Evolutionary conservation across 2,329 filamentous ascomycete species (phyloP).

Genomic region (Teratosphaeria destructans): DNA sequence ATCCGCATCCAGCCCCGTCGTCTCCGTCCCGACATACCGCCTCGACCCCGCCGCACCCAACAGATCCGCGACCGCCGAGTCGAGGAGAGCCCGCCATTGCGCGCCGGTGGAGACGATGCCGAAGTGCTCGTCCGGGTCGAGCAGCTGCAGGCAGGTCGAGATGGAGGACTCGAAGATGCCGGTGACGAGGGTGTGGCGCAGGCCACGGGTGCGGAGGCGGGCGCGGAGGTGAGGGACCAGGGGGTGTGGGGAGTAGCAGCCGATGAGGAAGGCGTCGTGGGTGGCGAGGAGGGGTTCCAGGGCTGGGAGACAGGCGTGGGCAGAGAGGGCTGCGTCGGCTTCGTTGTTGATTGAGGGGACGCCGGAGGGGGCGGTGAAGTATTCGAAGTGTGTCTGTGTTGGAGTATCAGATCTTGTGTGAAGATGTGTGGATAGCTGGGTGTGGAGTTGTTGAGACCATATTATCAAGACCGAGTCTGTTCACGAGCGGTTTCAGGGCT

Average conservation of each 20-base stretch:
- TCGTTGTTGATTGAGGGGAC: constrained; percentile 71
- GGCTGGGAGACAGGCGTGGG: constrained; percentile 49
- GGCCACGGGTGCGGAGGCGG: background rate
- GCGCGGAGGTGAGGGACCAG: constrained; percentile 46
- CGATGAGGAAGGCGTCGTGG: constrained; percentile 72
- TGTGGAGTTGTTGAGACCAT: constrained; percentile 23
- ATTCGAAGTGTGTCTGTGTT: constrained; percentile 39
- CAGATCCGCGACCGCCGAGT: constrained; percentile 52
- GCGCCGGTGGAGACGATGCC: constrained; percentile 83
- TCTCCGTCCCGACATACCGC: constrained; percentile 66
- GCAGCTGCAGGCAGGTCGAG: constrained; percentile 48
- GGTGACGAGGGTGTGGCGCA: constrained; percentile 44
- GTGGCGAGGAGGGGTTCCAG: constrained; percentile 35
- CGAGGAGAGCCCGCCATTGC: constrained; percentile 69
- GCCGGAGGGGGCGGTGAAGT: constrained; percentile 57
- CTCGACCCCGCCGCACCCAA: constrained; percentile 40
- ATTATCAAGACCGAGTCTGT: constrained; percentile 33
- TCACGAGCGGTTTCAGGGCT: constrained; percentile 45
- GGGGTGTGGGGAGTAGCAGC: constrained; percentile 79
- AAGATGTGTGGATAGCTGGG: no score
- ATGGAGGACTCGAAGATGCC: constrained; percentile 87
- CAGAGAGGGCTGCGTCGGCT: constrained; percentile 55
- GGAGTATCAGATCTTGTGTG: background rate
- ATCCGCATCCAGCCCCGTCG: constrained; percentile 67
- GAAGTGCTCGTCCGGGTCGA: constrained; percentile 48